phyloP scores from a whole-genome alignment of 208 protist species.

The Leptomonas pyrrhocoris region DNA sequence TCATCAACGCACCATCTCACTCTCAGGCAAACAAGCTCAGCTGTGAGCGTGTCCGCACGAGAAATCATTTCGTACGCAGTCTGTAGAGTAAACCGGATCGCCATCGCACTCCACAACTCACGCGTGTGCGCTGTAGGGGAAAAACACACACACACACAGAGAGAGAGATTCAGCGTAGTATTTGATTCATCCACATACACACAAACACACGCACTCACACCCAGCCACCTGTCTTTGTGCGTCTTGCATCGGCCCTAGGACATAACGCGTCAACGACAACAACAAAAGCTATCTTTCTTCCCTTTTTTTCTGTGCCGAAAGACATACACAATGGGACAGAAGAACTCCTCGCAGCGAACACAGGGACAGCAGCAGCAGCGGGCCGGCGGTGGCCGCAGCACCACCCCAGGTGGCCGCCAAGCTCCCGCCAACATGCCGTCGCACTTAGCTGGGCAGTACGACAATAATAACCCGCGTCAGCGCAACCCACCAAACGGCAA shows the following conservation, averaged over 20 bases:
- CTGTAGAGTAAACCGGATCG: not conserved
- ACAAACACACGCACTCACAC: too few species aligned
- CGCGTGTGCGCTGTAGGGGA: not conserved
- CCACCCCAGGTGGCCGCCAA: conserved; percentile 9
- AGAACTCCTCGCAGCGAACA: conserved; percentile 40
- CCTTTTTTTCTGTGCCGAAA: not conserved
- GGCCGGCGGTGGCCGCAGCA: conserved; percentile 15
- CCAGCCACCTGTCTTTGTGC: too few species aligned
- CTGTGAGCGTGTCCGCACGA: not conserved
- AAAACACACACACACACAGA: not conserved
- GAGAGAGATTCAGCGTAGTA: not conserved
- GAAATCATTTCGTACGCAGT: not conserved
- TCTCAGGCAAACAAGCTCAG: not conserved
- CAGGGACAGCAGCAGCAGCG: conserved; percentile 27
- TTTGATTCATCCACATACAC: too few species aligned
- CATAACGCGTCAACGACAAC: not conserved
- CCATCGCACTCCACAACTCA: conserved; percentile 5
- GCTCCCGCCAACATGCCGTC: conserved; percentile 62
- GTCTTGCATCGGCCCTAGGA: too few species aligned
- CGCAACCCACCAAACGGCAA: conserved; percentile 13
- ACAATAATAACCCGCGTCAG: conserved; percentile 41
- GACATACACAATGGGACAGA: conserved; percentile 30
- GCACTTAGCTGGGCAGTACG: conserved; percentile 77
- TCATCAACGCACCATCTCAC: not conserved
- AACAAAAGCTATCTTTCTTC: not conserved